phyloP scores from a whole-genome alignment of 108 stramenopile species.

The Nitzschia sp. region DNA sequence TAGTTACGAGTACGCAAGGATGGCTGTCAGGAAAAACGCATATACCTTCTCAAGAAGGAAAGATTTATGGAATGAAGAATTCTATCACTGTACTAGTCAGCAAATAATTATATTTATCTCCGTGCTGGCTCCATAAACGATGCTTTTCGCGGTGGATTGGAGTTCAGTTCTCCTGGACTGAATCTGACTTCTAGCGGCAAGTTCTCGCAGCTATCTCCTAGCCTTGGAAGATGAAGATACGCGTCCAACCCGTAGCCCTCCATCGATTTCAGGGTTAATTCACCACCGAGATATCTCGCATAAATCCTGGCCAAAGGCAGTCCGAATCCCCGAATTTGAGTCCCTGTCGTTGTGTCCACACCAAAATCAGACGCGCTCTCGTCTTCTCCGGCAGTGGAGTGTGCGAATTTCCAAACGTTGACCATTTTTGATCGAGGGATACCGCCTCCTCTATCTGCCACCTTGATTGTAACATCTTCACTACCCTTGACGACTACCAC shows the following conservation, averaged over 20 bases:
- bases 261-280: constrained; percentile 94
- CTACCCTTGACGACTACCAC: constrained; percentile 94
- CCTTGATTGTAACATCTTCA: constrained; percentile 98
- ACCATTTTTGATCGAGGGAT: constrained; percentile 91
- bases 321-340: constrained; percentile 89
- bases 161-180: constrained; percentile 80
- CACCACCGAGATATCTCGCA: constrained; percentile 98
- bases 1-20: too few species aligned
- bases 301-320: constrained; percentile 94
- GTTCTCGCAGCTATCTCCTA: constrained; percentile 88
- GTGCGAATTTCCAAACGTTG: constrained; percentile 94
- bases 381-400: constrained; percentile 78
- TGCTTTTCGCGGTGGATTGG: constrained; percentile 33
- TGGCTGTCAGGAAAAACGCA: too few species aligned
- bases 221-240: constrained; percentile 88
- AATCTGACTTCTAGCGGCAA: constrained; percentile 67
- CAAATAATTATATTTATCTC: too few species aligned
- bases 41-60: too few species aligned
- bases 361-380: constrained; percentile 66
- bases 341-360: constrained; percentile 53
- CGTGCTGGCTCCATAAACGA: not conserved
- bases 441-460: constrained; percentile 96
- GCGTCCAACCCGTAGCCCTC: constrained; percentile 99
- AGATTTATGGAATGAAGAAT: too few species aligned
- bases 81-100: too few species aligned